Conservation (phyloP, 2,329 filamentous ascomycete genomes). For the Sporothrix pallida region DNA sequence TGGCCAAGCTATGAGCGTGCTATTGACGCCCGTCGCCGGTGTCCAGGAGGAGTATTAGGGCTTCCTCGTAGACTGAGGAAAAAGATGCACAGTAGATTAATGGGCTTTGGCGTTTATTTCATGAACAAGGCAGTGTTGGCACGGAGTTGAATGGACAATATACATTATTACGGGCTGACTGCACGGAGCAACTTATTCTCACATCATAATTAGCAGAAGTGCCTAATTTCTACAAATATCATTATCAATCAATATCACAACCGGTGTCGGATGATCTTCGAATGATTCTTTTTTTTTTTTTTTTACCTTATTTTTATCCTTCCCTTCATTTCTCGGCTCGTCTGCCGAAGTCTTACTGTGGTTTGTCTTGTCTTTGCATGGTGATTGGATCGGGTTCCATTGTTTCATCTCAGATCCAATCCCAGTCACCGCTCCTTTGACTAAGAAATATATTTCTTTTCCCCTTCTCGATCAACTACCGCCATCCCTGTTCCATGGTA, state of each 20-base stretch:
- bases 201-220: no score
- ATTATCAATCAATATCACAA: no score
- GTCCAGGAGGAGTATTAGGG: constrained; percentile 38
- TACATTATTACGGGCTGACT: no score
- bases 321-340: background rate
- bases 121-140: no score
- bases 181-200: no score
- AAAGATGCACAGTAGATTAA: no score
- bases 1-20: constrained; percentile 50
- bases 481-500: constrained; percentile 16
- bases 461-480: background rate
- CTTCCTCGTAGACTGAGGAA: no score
- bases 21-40: constrained; percentile 43
- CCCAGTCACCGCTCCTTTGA: constrained; percentile 2
- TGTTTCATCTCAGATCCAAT: constrained; percentile 7
- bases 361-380: background rate
- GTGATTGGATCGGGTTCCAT: background rate
- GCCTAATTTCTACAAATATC: no score
- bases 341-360: background rate
- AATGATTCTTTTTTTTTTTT: background rate
- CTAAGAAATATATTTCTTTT: background rate
- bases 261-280: no score
- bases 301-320: background rate
- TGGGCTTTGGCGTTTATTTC: no score
- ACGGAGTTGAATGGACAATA: no score